Evolutionary conservation across 306 rosid species (phyloP), one percentile per base, ranked within the genome.

Genomic region (Abrus precatorius): DNA sequence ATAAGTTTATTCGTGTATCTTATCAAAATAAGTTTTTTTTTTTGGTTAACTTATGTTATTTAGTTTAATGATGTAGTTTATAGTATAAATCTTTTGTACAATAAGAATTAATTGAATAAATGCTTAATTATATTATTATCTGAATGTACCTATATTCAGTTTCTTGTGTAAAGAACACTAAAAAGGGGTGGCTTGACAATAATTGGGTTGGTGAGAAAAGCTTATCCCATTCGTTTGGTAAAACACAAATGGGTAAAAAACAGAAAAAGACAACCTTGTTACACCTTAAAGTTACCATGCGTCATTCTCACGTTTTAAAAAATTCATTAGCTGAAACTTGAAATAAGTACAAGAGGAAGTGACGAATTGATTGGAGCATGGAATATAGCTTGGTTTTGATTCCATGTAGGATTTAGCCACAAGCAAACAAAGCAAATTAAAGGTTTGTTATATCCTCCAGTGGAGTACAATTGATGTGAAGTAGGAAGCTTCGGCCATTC

Each of bases 321-420:
- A 54, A 54, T 43, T 66, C 6, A 68, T 55, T 55, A 55, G 76
- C 69, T 67, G 74, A 68, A 78, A 54, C 38, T 40, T 67, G 38
- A 67, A 54, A 28, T 52, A 77, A 75, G 1, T 20, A 20, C 27
- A 9, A 10, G 67, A 40, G 55, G 49, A 34, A 74, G 57, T 67
- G 72, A 75, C 81, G 75, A 68, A 27, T 47, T 30, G 71, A 45
- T 67, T 67, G 62, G 76, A 82, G 56, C 80, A 28, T 54, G 56
- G 55, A 5, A 36, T 36, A 36, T 28, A 44, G n/a, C n/a, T 32
- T 43, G 63, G 63, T 81, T 61, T 74, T 43, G 28, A 70, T 60
- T 59, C 62, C 30, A 61, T 27, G 50, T 40, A 63, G 13, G 36
- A 76, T 76, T 76, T 63, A 63, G 10, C 72, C 34, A 60, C 4